Percentiles rank a stretch among this genome's conserved stretches.
Conservation (phyloP, 352 stramenopile species). For the Phytopythium helicoides region DNA sequence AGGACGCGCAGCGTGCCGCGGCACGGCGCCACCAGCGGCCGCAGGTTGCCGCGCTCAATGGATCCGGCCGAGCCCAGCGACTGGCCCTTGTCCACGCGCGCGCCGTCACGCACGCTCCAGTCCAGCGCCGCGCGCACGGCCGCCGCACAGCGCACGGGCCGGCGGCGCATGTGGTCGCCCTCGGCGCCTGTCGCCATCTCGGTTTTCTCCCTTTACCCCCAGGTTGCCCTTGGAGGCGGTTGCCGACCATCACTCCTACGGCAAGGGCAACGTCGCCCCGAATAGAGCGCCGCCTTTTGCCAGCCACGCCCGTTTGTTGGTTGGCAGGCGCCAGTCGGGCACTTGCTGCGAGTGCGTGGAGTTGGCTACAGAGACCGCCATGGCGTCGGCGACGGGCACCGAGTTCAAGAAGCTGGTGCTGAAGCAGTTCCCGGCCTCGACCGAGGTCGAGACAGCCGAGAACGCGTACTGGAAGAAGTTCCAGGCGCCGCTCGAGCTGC, state of each 20-base stretch:
- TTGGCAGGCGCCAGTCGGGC: background rate
- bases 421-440: conserved; percentile 84
- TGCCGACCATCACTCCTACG: no score
- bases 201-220: background rate
- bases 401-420: conserved; percentile 88
- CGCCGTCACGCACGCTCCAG: conserved; percentile 47
- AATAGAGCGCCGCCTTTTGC: background rate
- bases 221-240: no score
- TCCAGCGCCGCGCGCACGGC: conserved; percentile 32
- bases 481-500: conserved; percentile 74
- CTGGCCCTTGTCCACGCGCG: conserved; percentile 56
- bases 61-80: conserved; percentile 45
- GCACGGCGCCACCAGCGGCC: conserved; percentile 79
- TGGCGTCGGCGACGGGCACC: conserved; percentile 47
- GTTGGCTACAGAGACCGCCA: no score
- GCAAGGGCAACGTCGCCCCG: no score
- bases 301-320: background rate
- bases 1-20: conserved; percentile 79
- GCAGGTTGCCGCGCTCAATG: conserved; percentile 59
- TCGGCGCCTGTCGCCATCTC: conserved; percentile 10
- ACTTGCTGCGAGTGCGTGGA: background rate
- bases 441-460: conserved; percentile 73
- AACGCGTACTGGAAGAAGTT: conserved; percentile 90
- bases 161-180: conserved; percentile 55
- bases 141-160: conserved; percentile 35